phyloP scores from a whole-genome alignment of 2,329 filamentous ascomycete species.

The Rachicladosporium sp. region DNA sequence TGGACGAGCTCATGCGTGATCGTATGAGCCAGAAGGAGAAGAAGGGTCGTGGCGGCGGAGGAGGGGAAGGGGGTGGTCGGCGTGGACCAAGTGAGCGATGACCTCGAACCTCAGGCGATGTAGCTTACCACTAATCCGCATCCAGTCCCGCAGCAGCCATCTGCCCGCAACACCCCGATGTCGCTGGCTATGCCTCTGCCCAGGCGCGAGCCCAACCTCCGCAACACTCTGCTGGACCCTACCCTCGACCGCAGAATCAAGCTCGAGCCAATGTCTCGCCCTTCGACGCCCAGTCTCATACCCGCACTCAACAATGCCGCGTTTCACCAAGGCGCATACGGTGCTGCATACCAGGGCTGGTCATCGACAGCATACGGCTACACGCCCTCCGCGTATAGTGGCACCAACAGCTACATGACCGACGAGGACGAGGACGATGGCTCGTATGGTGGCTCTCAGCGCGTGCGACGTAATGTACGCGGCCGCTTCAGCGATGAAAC shows the following conservation, averaged over 20 bases:
- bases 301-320: slow-evolving; percentile 9
- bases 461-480: slow-evolving; percentile 2
- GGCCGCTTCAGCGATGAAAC: slow-evolving; percentile 11
- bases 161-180: slow-evolving; percentile 16
- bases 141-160: slow-evolving; percentile 2
- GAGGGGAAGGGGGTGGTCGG: neutral
- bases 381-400: slow-evolving; percentile 12
- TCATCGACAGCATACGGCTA: slow-evolving; percentile 9
- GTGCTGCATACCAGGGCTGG: slow-evolving; percentile 28
- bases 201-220: slow-evolving; percentile 9
- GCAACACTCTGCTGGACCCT: slow-evolving; percentile 20
- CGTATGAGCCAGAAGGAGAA: slow-evolving; percentile 65
- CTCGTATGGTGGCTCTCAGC: slow-evolving; percentile 5
- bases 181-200: slow-evolving; percentile 4
- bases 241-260: slow-evolving; percentile 17
- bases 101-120: too few species aligned
- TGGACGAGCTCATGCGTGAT: slow-evolving; percentile 63
- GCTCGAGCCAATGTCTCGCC: slow-evolving; percentile 15
- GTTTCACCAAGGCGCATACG: slow-evolving; percentile 16
- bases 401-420: slow-evolving; percentile 10
- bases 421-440: slow-evolving; percentile 7
- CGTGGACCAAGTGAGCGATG: too few species aligned
- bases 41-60: slow-evolving; percentile 23
- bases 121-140: neutral
- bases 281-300: slow-evolving; percentile 14